Evolutionary conservation across 106 monocot genomes (phyloP).

Genomic region (Acorus calamus): DNA sequence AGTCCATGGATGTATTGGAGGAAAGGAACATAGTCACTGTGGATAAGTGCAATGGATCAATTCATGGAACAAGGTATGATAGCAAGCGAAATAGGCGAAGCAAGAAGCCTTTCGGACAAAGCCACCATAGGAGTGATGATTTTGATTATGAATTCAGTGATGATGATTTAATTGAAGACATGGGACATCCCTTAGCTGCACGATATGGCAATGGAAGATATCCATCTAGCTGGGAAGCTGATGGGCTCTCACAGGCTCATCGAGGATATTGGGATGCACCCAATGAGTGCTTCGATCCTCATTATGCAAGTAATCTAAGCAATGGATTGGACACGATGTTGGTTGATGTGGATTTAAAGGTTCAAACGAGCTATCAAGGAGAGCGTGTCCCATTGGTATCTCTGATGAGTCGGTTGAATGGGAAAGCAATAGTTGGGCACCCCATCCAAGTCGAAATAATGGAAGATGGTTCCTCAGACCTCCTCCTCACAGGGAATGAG

Average conservation of each 20-base stretch:
- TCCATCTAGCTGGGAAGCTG: conserved; percentile 28
- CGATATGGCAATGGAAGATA: conserved; percentile 10
- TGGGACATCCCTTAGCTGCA: conserved; percentile 1
- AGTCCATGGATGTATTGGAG: conserved; percentile 8
- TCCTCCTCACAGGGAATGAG: conserved; percentile 18
- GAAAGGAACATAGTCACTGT: neutral
- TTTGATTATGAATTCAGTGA: conserved; percentile 10
- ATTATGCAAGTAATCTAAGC: conserved; percentile 12
- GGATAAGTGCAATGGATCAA: conserved; percentile 16
- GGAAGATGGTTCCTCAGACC: conserved; percentile 45
- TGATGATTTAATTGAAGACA: conserved; percentile 13
- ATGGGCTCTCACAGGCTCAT: conserved; percentile 9
- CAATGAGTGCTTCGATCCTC: conserved; percentile 7
- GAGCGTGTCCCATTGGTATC: conserved; percentile 94
- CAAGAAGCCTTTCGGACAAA: conserved; percentile 1
- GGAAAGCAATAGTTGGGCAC: conserved; percentile 91
- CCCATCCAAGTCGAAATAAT: conserved; percentile 79
- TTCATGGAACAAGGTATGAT: conserved; percentile 3
- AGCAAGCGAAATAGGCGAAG: conserved; percentile 13
- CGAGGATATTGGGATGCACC: conserved; percentile 28
- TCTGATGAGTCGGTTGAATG: conserved; percentile 89
- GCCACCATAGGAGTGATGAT: conserved; percentile 14
- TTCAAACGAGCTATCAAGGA: conserved; percentile 71
- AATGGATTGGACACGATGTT: conserved; percentile 24
- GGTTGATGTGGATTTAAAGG: conserved; percentile 73